Percentiles rank a stretch among this genome's conserved stretches.
Conservation (phyloP, 805 yeast species). For the Yamadazyma kitorensis region DNA sequence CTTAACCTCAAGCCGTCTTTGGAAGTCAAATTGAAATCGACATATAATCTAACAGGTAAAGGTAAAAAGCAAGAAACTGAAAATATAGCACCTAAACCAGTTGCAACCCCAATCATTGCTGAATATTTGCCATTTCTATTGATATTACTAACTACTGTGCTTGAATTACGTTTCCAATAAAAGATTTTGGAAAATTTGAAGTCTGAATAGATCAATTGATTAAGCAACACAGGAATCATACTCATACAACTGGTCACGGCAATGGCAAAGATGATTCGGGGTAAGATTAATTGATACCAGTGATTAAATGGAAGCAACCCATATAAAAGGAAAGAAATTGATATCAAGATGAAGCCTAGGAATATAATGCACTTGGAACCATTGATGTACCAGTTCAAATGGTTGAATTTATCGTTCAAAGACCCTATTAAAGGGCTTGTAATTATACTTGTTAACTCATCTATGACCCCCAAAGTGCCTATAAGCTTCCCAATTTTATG, state of each 20-base stretch:
- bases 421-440: slow-evolving; percentile 65
- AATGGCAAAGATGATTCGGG: slow-evolving; percentile 55
- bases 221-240: slow-evolving; percentile 59
- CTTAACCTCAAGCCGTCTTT: slow-evolving; percentile 44
- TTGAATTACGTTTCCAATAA: slow-evolving; percentile 19
- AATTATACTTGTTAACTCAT: slow-evolving; percentile 54
- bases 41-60: slow-evolving; percentile 51
- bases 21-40: slow-evolving; percentile 27
- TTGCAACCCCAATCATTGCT: slow-evolving; percentile 57
- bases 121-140: slow-evolving; percentile 47
- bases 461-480: slow-evolving; percentile 46
- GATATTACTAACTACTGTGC: background rate
- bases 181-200: slow-evolving; percentile 28
- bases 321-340: slow-evolving; percentile 47
- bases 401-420: slow-evolving; percentile 50
- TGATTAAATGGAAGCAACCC: slow-evolving; percentile 47
- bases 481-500: slow-evolving; percentile 29
- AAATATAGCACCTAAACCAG: slow-evolving; percentile 68
- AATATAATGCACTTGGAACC: slow-evolving; percentile 57
- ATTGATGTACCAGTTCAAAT: slow-evolving; percentile 14
- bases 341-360: slow-evolving; percentile 47
- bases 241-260: slow-evolving; percentile 57
- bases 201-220: slow-evolving; percentile 50
- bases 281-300: slow-evolving; percentile 31
- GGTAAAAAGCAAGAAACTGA: slow-evolving; percentile 56